Evolutionary conservation across 2,329 filamentous ascomycete genomes (phyloP), one percentile per base, ranked within the genome.

Genomic region (Verticillium nonalfalfae): DNA sequence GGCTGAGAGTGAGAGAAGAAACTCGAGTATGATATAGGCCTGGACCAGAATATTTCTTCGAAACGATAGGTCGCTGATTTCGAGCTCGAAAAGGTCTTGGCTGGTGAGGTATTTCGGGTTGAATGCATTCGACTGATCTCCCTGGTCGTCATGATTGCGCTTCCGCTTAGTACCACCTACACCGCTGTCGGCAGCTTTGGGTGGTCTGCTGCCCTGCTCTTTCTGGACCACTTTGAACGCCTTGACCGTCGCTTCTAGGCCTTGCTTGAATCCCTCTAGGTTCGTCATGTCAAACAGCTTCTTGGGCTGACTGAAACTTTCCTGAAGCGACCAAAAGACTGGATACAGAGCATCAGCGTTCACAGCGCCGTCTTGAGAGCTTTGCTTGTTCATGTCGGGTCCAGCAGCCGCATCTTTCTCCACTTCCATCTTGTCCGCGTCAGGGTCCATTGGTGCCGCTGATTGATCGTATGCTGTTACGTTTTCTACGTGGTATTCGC

Each of bases 51-150:
- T 91, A 73, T 99, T 93, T 62, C 96, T 85, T 68, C 96, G 86
- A 73, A 99, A 98, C 7, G 94, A 94, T 50, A 97, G 83, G 75
- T 99, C 95, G 73, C 92, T 93, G 65, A 98, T 89, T 90, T 99
- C 95, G 56, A 99, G 85, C 69, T 96, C 92, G 74, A 99, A 99
- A 1, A 99, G 81, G 72, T 99, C 96, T 66, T 90, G 85, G 73
- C 93, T 98, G n/a, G 95, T 99, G 18, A 99, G 83, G 72, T 99
- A 99, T 72, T 98, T 99, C 1, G 96, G 94, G 69, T 99, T 99
- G 77, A 97, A 98, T 31, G 85, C 88, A 70, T 86, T 89, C 31
- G 87, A 82, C 58, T 88, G 78, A 63, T 89, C 87, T 45, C 61
- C 60, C 10, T 59, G 63, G 35, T 85, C 81, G 34, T 77, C 76